Conservation (phyloP, 1,284 basidiomycete species). For the Sphagnurus paluster region DNA sequence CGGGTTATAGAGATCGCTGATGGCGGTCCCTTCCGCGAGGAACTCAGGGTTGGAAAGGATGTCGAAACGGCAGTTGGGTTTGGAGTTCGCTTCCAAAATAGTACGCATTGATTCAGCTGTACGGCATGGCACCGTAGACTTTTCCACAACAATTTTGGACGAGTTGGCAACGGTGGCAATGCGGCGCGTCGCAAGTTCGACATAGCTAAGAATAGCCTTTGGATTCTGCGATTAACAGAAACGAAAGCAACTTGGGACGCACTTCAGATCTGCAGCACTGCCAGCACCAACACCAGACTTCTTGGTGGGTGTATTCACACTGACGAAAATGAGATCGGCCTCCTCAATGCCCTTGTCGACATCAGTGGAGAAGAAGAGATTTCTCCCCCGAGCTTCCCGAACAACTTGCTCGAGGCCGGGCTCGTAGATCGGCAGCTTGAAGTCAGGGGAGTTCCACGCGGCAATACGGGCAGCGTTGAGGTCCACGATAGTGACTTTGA, state of each 20-base stretch:
- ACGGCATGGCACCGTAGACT: constrained; percentile 98
- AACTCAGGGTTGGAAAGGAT: constrained; percentile 99
- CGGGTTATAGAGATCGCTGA: constrained; percentile 83
- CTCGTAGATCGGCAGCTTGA: constrained; percentile 90
- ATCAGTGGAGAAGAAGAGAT: constrained; percentile 97
- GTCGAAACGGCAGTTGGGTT: constrained; percentile 89
- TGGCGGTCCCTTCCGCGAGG: constrained; percentile 97
- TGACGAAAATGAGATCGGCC: constrained; percentile 90
- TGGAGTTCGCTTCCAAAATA: constrained; percentile 97
- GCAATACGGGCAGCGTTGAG: constrained; percentile 93
- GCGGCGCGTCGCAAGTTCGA: constrained; percentile 93
- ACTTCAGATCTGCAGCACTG: constrained; percentile 98
- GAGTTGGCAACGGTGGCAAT: constrained; percentile 91
- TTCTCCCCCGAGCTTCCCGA: constrained; percentile 84
- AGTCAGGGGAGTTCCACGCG: constrained; percentile 89
- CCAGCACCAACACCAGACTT: constrained; percentile 97
- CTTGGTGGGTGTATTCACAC: constrained; percentile 98
- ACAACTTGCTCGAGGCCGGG: constrained; percentile 96
- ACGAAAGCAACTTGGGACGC: constrained; percentile 28
- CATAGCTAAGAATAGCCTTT: constrained; percentile 64
- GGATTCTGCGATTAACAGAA: neutral
- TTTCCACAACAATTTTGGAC: constrained; percentile 99
- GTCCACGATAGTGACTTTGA: constrained; percentile 96
- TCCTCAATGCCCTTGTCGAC: constrained; percentile 92
- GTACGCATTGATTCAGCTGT: constrained; percentile 99